Evolutionary conservation across 179 eudicot species (phyloP), one percentile per base, ranked within the genome.

Genomic region (Heliamphora pulchella): DNA sequence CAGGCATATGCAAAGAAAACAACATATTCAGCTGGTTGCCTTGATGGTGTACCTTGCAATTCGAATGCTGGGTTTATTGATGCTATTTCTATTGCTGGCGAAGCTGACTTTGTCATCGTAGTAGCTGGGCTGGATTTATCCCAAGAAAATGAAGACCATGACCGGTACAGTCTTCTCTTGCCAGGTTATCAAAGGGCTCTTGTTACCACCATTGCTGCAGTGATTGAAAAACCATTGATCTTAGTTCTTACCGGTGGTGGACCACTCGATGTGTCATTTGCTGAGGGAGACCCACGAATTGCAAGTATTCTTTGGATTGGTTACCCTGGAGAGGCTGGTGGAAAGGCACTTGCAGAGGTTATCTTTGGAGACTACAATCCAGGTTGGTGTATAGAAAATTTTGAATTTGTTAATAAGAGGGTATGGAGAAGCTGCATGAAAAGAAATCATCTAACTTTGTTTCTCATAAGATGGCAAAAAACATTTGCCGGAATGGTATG

Each of bases 301-400:
- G 87, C 89, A 0, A 87, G 94, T 79, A 92, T 94, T 71, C 64
- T 94, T 17, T 94, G 98, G 98, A 89, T 90, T 54, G 98, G 97
- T 57, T 94, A 94, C 83, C 98, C 98, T 1, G 98, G 95, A 50
- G 97, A 94, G 83, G 89, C 92, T 51, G 98, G 95, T 84, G 98
- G 97, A 7, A 83, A 81, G 71, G 97, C 98, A 53, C 91, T 96
- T 59, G 92, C 98, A 1, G 97, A 96, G 81, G 87, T 91, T 74
- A 86, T 96, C 47, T 94, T 88, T 82, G 99, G 96, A 55, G 83
- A 88, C 63, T 79, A 91, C 80, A 96, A 96, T 76, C 98, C 99
- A 88, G 97, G 97, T 91, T 79, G 50, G 84, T 81, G 57, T 47
- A 61, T n/a, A 13, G 61, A 59, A 31, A 20, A 5, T 57, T 55